A percentile compares a stretch with the other conserved stretches of the same genome.
These are phyloP conservation scores for Leccinum subgranulosum DNA, from an alignment of 768 basidiomycete species.

Conservation along the genomic window DNA sequence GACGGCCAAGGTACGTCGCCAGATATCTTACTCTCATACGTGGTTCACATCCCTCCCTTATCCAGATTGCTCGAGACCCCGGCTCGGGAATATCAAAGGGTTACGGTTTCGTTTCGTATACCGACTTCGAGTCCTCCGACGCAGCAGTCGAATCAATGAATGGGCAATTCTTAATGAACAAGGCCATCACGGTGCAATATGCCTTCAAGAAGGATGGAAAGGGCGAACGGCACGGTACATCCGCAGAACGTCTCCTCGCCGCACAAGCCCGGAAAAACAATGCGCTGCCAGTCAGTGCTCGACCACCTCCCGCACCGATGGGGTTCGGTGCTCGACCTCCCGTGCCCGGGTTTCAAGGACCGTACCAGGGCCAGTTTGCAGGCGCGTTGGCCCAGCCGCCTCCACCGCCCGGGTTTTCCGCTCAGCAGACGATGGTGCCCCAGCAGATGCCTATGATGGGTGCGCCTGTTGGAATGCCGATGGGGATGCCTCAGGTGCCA, in stretches of 20 bases:
- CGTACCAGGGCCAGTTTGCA: conserved; percentile 91
- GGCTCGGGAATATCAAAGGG: conserved; percentile 52
- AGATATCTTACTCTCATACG: neutral
- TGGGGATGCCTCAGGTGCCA: conserved; percentile 33
- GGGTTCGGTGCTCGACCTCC: conserved; percentile 38
- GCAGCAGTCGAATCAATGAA: conserved; percentile 97
- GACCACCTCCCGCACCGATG: conserved; percentile 74
- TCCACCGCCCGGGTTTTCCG: conserved; percentile 21
- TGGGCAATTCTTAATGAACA: conserved; percentile 96
- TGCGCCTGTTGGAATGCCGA: conserved; percentile 27
- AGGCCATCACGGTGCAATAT: conserved; percentile 94
- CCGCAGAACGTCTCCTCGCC: conserved; percentile 94
- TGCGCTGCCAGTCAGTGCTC: conserved; percentile 72
- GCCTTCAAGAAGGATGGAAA: conserved; percentile 99
- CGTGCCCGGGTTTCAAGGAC: conserved; percentile 49
- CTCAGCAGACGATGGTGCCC: conserved; percentile 43
- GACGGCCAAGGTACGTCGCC: conserved; percentile 65
- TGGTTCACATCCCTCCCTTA: neutral
- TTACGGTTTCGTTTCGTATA: conserved; percentile 51
- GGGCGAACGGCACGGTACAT: conserved; percentile 94
- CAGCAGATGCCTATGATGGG: conserved; percentile 30
- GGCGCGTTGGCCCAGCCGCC: conserved; percentile 81
- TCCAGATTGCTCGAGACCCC: conserved; percentile 81
- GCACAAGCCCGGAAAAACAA: conserved; percentile 96
- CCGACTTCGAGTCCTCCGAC: conserved; percentile 90